Conservation (phyloP, 1,284 basidiomycete genomes). For the Pisolithus thermaeus region DNA sequence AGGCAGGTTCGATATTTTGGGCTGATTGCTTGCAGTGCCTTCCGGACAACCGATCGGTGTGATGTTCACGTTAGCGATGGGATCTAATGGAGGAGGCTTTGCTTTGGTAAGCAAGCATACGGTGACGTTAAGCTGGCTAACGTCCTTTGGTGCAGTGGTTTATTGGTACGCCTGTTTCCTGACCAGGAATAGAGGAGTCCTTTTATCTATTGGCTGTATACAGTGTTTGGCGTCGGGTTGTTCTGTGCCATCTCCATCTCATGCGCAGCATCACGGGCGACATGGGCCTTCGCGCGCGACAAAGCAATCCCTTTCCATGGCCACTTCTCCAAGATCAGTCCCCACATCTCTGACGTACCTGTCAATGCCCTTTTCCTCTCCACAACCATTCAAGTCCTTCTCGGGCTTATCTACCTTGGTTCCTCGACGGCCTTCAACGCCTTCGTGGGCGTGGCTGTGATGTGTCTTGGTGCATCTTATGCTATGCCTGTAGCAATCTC, state of each 20-base stretch:
- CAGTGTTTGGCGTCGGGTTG: slow-evolving; percentile 49
- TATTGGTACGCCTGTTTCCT: slow-evolving; percentile 31
- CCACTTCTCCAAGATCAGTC: slow-evolving; percentile 45
- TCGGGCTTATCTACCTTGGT: slow-evolving; percentile 49
- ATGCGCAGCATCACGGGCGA: slow-evolving; percentile 62
- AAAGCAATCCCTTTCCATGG: slow-evolving; percentile 55
- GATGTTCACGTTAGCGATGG: slow-evolving; percentile 62
- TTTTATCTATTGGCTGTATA: too few relatives aligned
- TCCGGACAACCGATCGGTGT: slow-evolving; percentile 63
- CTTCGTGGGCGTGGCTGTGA: slow-evolving; percentile 50
- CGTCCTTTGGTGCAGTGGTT: slow-evolving; percentile 34
- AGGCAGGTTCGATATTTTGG: not conserved
- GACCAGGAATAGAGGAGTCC: too few relatives aligned
- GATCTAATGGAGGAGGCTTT: slow-evolving; percentile 57
- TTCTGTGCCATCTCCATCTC: slow-evolving; percentile 58
- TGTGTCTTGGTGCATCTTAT: slow-evolving; percentile 49
- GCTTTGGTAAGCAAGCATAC: slow-evolving; percentile 38
- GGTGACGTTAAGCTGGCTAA: not conserved
- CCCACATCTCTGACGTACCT: slow-evolving; percentile 38
- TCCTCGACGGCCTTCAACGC: slow-evolving; percentile 54
- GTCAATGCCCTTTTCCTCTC: slow-evolving; percentile 56
- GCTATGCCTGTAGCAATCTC: slow-evolving; percentile 47
- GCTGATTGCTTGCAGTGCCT: slow-evolving; percentile 30
- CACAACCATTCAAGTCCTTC: slow-evolving; percentile 46
- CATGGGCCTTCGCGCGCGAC: slow-evolving; percentile 69